Percentiles rank a stretch among this genome's conserved stretches.
phyloP scores from a whole-genome alignment of 2,329 filamentous ascomycete genomes.

The Rachicladosporium sp. region DNA sequence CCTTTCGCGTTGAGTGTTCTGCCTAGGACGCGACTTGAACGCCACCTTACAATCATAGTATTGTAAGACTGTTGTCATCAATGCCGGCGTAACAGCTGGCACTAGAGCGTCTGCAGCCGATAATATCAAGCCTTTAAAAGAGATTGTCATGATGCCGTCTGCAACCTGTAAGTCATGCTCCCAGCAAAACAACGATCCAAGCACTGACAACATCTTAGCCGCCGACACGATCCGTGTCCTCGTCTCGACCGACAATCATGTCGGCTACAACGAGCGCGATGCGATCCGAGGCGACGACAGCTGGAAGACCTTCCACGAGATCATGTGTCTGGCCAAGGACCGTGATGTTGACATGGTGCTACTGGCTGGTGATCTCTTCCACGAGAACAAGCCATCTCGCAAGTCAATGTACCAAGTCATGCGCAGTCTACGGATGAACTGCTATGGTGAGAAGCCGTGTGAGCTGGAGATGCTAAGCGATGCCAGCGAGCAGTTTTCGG shows the following conservation, averaged over 20 bases:
- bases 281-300: constrained; percentile 91
- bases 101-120: too few species aligned
- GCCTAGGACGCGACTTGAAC: too few species aligned
- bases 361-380: constrained; percentile 87
- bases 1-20: too few species aligned
- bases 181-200: not conserved
- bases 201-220: not conserved
- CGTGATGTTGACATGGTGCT: constrained; percentile 97
- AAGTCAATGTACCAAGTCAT: constrained; percentile 97
- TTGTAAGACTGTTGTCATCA: too few species aligned
- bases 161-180: not conserved
- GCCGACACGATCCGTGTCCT: constrained; percentile 84
- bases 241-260: constrained; percentile 92
- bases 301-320: constrained; percentile 91
- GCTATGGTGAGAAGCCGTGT: constrained; percentile 87
- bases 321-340: constrained; percentile 76
- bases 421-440: constrained; percentile 85
- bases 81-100: too few species aligned
- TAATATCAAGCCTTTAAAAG: too few species aligned
- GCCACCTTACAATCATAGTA: too few species aligned
- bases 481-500: constrained; percentile 70
- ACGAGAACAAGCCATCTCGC: constrained; percentile 93
- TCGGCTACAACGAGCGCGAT: constrained; percentile 89
- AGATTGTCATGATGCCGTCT: not conserved
- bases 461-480: constrained; percentile 92